Base-by-base conservation (phyloP, 2,329 filamentous ascomycete genomes). In the Xylaria sp. region DNA sequence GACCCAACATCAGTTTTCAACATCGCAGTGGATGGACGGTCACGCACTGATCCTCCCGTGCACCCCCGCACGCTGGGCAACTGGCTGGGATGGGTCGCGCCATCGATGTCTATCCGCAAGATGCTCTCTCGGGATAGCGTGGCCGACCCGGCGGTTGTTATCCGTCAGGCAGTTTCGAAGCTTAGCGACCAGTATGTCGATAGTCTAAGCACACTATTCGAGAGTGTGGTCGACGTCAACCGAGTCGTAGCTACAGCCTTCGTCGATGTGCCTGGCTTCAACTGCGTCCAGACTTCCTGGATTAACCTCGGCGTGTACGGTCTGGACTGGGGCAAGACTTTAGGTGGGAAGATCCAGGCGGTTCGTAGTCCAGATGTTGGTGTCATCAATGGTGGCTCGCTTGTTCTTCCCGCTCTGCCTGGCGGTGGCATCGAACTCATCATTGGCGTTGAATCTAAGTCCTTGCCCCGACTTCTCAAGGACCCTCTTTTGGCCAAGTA, bases 41-140 rank as follows among this genome's bases (percentile, higher is more conserved):
- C 70, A n/a, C 79, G 78, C 8, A 78, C 80, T 3, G 73, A 77
- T 53, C 78, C 77, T 21, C 76, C 73, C 0, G 72, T 82, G 2
- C 78, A 81, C 60, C 76, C 78, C 1, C 73, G 75, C 1, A 81
- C 79, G 0, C 72, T 82, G 27, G 81, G 81, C 6, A 81, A 81
- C 63, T 82, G 81, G 64, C 74, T 82, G 12, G 80, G 79, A 50
- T 82, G 79, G 66, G 74, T 80, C 1, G 75, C 75, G 6, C 74
- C 78, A 21, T 65, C 69, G 32, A 67, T 78, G 54, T 65, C 72
- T 8, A 72, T 78, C 50, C 74, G 79, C 27, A 73, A 76, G 64
- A 79, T 81, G 63, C 73, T 80, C 42, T 55, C 61, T 16, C 65
- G 68, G 2, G 58, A 72, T 10, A 77, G 63, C 61, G 63, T 82